Conservation (phyloP, 2,329 filamentous ascomycete genomes). For the Sporothrix phasma region DNA sequence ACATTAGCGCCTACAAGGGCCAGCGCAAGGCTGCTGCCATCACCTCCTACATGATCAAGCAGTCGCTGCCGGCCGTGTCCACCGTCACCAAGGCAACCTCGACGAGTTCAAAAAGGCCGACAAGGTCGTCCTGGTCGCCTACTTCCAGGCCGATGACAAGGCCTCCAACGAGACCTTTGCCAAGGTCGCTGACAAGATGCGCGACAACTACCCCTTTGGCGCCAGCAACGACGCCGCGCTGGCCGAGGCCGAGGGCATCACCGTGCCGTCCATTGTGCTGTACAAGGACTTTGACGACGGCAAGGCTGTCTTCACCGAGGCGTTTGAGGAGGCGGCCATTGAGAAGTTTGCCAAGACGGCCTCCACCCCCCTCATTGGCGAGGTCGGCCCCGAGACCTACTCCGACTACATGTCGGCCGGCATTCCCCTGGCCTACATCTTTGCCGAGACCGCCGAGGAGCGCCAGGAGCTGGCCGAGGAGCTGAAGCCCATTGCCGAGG, state of each 20-base stretch:
- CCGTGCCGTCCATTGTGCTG: constrained; percentile 75
- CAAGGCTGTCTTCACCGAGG: constrained; percentile 72
- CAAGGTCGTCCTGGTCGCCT: constrained; percentile 90
- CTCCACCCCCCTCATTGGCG: constrained; percentile 83
- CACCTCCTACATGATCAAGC: constrained; percentile 92
- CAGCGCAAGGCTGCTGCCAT: constrained; percentile 76
- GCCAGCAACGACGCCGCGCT: constrained; percentile 72
- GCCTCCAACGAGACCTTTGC: constrained; percentile 77
- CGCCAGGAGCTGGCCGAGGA: constrained; percentile 65
- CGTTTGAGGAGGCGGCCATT: constrained; percentile 73
- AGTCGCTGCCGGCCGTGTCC: constrained; percentile 88
- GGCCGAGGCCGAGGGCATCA: constrained; percentile 83
- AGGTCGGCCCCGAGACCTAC: constrained; percentile 96
- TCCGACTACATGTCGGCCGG: constrained; percentile 86
- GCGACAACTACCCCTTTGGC: constrained; percentile 89
- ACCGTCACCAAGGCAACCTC: constrained; percentile 64
- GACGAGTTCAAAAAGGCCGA: constrained; percentile 97
- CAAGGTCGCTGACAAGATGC: constrained; percentile 60
- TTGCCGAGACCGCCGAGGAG: constrained; percentile 85
- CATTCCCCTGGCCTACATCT: constrained; percentile 93
- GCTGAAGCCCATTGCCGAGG: constrained; percentile 79
- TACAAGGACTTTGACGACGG: constrained; percentile 99
- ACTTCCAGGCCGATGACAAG: constrained; percentile 73
- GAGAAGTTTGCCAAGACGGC: constrained; percentile 73
- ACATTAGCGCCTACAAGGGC: constrained; percentile 72